Evolutionary conservation across 2,329 filamentous ascomycete species (phyloP), one percentile per base, ranked within the genome.

Genomic region (Apiospora koreana): DNA sequence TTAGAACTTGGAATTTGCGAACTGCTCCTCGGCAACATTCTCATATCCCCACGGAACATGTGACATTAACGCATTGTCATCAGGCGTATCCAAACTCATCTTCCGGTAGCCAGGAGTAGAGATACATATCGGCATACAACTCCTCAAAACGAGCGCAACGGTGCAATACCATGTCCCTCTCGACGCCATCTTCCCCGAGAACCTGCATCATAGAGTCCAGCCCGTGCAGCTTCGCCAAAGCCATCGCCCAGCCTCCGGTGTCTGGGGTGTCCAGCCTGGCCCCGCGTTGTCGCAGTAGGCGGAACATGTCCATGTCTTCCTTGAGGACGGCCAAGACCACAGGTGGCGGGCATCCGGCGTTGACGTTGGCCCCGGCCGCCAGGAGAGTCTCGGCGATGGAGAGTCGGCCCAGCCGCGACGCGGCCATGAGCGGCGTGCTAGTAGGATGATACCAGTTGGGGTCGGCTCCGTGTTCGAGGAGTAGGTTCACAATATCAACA

Each of bases 221-320:
- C 35, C 62, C 70, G 31, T 71, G n/a, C 3, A 23, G 21, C 46
- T 70, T 14, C 2, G 73, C 73, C 6, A 73, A 1, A 1, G 67
- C 58, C 74, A 74, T 71, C 1, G 71, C 71, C 71, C 68, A 73
- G 18, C 65, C 69, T 5, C 74, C 74, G 1, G 72, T 73, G 21
- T 73, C 71, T 1, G 74, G 72, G 0, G 73, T 74, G 23, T 75
- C 71, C 3, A 75, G 69, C 38, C 25, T 71, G 3, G 74, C 73
- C 18, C 72, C 72, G 23, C 67, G 25, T 6, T 71, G 43, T 3
- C 71, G 69, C 21, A 75, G 48, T 25, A 75, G 67, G 28, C 64
- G 70, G 58, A 74, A 73, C 62, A 74, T 70, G n/a, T 68, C 68
- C 45, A 73, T 41, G 28, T 66, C 9, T 23, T 75, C 73, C 42